A percentile compares a stretch with the other conserved stretches of the same genome.
Conservation (phyloP, 345 rosid genomes). For the Murraya paniculata region DNA sequence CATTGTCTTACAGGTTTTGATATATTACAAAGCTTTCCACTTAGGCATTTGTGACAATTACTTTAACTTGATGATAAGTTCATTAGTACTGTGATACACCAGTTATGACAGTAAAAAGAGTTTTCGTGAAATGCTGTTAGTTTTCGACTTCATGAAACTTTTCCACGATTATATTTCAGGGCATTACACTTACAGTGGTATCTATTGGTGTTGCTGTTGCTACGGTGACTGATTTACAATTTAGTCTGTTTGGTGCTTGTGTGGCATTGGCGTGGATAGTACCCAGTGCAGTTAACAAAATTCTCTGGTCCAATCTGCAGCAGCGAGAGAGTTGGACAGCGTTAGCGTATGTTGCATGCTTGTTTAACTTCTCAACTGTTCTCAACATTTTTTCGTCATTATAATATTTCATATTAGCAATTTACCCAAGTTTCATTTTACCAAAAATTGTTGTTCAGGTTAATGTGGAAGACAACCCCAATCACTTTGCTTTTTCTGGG, state of each 20-base stretch:
- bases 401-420: neutral
- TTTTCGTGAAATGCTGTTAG: neutral
- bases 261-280: conserved; percentile 91
- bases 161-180: conserved; percentile 46
- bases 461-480: conserved; percentile 99
- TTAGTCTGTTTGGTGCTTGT: conserved; percentile 84
- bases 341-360: conserved; percentile 60
- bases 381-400: neutral
- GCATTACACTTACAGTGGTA: conserved; percentile 66
- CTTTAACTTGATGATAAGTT: neutral
- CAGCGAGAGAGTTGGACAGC: conserved; percentile 95
- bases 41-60: neutral
- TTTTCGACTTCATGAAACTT: neutral
- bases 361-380: neutral
- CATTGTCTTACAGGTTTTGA: neutral
- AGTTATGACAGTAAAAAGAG: neutral
- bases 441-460: conserved; percentile 43
- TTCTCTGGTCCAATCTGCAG: conserved; percentile 90
- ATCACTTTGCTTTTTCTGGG: conserved; percentile 81
- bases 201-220: conserved; percentile 94
- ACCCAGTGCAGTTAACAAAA: conserved; percentile 91
- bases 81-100: neutral
- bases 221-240: conserved; percentile 91
- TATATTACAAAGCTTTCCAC: neutral
- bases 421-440: neutral